Conservation (phyloP, 768 basidiomycete genomes). For the Hypholoma fasciculare region DNA sequence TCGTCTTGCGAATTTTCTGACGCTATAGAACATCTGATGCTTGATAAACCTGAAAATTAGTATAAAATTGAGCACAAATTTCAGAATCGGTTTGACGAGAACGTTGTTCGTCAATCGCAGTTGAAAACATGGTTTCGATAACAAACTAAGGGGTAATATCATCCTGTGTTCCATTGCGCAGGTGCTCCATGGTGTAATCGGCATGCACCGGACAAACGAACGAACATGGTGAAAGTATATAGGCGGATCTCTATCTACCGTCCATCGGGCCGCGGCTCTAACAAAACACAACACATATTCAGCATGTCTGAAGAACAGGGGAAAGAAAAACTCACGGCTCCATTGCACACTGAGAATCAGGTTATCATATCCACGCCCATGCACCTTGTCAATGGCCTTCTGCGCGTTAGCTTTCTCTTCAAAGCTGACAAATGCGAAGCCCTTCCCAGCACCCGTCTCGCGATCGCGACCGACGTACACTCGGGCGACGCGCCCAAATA, state of each 20-base stretch:
- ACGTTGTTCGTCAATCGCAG: too few relatives aligned
- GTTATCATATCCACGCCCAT: constrained; percentile 92
- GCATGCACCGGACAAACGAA: background rate
- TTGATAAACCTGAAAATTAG: too few relatives aligned
- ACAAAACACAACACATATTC: background rate
- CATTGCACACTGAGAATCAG: constrained; percentile 72
- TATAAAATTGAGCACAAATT: too few relatives aligned
- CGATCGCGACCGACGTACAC: constrained; percentile 95
- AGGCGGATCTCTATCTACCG: constrained; percentile 15
- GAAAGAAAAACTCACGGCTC: constrained; percentile 48
- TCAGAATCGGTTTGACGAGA: too few relatives aligned
- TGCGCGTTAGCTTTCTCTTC: constrained; percentile 81
- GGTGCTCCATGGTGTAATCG: background rate
- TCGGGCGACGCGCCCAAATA: constrained; percentile 82
- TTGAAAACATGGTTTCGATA: too few relatives aligned
- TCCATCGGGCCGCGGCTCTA: constrained; percentile 38
- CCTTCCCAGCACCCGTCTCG: constrained; percentile 93
- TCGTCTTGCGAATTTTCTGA: too few relatives aligned
- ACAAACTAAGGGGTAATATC: too few relatives aligned
- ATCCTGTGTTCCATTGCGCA: background rate
- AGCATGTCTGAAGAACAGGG: background rate
- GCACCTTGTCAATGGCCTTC: constrained; percentile 86
- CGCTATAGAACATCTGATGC: too few relatives aligned
- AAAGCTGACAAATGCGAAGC: constrained; percentile 97
- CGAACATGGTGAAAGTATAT: background rate